Base-by-base conservation (phyloP, 352 stramenopile species). In the Globisporangium solare region DNA sequence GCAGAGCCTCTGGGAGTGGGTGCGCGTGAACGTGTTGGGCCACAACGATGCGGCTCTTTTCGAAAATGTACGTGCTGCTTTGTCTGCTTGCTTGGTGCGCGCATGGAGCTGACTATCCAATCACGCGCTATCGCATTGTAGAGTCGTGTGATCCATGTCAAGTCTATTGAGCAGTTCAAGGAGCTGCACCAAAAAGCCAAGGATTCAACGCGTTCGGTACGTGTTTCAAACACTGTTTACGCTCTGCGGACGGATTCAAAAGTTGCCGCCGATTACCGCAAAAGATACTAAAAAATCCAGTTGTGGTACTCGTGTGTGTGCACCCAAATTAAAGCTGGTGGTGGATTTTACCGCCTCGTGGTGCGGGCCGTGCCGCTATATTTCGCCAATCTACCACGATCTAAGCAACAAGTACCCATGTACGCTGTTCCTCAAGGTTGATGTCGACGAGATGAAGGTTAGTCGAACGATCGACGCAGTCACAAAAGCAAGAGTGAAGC, bases 261-360 rank as follows among this genome's bases (percentile, higher is more conserved):
- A 6, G 7, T 10, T 35, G 27, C 10, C 27, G 27, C 27, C 5
- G 27, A 7, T 35, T 35, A 35, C 27, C 27, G 27, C 27, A 35
- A 35, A 35, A 35, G 5, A 35, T 35, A 35, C 27, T 35, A 35
- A 35, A 35, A 35, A 35, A 35, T 35, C 27, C 27, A 35, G 42
- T 22, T 22, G 20, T 47, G 42, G 42, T 47, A 47, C 20, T 47
- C 17, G 17, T 22, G 20, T 22, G 20, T 22, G 42, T 10, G 24
- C 22, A 27, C 21, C 3, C 22, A n/a, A 45, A 46, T 43, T 32
- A 42, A 47, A 84, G 74, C 63, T 89, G 22, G 76, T 95, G 4
- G 79, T 96, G 52, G 85, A 95, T 63, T 97, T 96, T 64, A 92
- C 84, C 15, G 89, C 89, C 4, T 82, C 85, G 22, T 97, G 89